Base-by-base conservation (phyloP, 306 rosid species). In the Myrica gale region DNA sequence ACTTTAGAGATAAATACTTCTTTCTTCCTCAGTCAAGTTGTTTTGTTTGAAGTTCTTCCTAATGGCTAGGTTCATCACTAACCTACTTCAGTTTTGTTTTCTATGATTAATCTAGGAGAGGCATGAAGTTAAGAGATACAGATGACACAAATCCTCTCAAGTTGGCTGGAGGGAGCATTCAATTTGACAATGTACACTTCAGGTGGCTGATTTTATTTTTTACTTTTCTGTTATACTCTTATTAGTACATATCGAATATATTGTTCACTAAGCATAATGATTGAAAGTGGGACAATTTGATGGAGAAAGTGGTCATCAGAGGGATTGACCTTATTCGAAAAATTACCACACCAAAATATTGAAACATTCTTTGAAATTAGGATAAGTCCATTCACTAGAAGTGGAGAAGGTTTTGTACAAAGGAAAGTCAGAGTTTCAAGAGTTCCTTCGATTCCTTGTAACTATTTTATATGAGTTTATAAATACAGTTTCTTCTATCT, bases 311-410 rank as follows among this genome's bases (percentile, higher is more conserved):
- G 69, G 3, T 63, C 13, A 39, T 39, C 69, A 16, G 23, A 16
- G 23, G 15, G 23, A 63, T 62, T 55, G 39, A 39, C 41, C 69
- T 41, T 15, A 63, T 37, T 17, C 39, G 47, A 39, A 63, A 32
- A 16, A 13, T 41, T 39, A 37, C 17, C 19, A 32, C 68, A 39
- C 43, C 69, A 39, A 2, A 41, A 37, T 37, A 15, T 63, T 17
- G 43, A 16, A 39, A n/a, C 46, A 41, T 63, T 39, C 62, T 19
- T 9, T 20, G 21, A n/a, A 11, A 58, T 9, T 21, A 58, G 4
- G 99, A 74, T 97, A 95, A 87, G 97, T 86, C 68, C 99, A 88
- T 82, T 90, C 99, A 11, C 84, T 95, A 86, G 83, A 82, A 83
- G 96, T 90, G 57, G 92, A 95, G 53, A 77, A 86, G 17, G 81